Conservation (phyloP, 2,329 filamentous ascomycete species). For the Paradendryphiella salina region DNA sequence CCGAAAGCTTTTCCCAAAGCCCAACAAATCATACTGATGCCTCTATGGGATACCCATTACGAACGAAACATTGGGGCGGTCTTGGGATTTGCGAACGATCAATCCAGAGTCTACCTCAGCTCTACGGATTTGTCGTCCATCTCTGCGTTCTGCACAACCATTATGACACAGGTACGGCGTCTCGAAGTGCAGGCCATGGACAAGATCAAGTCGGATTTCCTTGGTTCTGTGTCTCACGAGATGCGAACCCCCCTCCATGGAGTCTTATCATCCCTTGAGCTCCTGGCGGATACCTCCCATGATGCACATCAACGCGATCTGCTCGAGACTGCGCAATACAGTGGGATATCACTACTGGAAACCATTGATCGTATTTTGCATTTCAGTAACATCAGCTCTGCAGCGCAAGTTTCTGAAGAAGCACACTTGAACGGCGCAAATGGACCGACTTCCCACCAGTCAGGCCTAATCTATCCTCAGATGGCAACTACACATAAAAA, state of each 20-base stretch:
- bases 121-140: slow-evolving; percentile 10
- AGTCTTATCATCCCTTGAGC: slow-evolving; percentile 8
- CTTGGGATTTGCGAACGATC: slow-evolving; percentile 8
- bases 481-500: neutral
- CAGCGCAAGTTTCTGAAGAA: neutral
- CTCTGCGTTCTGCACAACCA: slow-evolving; percentile 11
- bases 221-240: slow-evolving; percentile 11
- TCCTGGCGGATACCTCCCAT: slow-evolving; percentile 6
- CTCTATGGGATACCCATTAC: slow-evolving; percentile 10
- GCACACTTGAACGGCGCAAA: neutral
- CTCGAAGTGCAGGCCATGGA: slow-evolving; percentile 13
- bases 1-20: slow-evolving; percentile 1
- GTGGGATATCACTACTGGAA: slow-evolving; percentile 7
- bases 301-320: slow-evolving; percentile 7
- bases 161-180: slow-evolving; percentile 13
- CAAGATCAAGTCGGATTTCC: slow-evolving; percentile 11
- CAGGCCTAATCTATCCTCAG: neutral
- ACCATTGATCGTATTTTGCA: slow-evolving; percentile 11
- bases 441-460: neutral
- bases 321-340: slow-evolving; percentile 8
- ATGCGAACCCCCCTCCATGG: slow-evolving; percentile 13
- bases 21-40: slow-evolving; percentile 8
- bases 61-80: slow-evolving; percentile 11
- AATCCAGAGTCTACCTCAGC: slow-evolving; percentile 7
- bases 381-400: slow-evolving; percentile 12